Base-by-base conservation (phyloP, 495 filamentous ascomycete species). In the Thozetella sp. region DNA sequence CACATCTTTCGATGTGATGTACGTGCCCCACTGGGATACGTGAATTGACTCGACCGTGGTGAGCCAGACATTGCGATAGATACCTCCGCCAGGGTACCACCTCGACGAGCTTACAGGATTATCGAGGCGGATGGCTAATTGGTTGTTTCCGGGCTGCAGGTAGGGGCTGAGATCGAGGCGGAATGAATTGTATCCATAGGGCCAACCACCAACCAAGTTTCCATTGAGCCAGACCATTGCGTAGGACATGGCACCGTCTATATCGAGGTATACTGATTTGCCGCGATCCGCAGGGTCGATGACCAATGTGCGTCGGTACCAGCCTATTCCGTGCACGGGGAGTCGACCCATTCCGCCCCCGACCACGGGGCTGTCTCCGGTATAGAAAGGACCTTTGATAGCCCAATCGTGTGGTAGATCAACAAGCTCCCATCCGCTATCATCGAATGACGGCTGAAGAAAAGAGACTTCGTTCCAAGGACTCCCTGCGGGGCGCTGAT, bases 331-430 rank as follows among this genome's bases (percentile, higher is more conserved):
- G 22, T 79, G 69, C 6, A 63, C 62, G n/a, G 77, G 79, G 24
- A 91, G 68, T 1, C 88, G 72, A 3, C 85, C 88, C 75, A 82
- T 87, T 12, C 78, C 76, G 11, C 80, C 85, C 46, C 80, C 80
- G 61, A 83, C 80, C 4, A 72, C 72, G 3, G 83, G 63, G 52
- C 65, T 55, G 17, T 54, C 25, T 1, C 64, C 64, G 1, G 69
- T 66, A 27, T 70, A 71, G 46, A 80, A 81, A 1, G 78, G 78
- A 0, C 76, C 78, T 23, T 78, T 76, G 53, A 80, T 72, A 27
- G 78, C 80, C 80, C 77, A 83, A 62, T 83, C 80, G 59, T 83
- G 79, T 22, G 62, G 62, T 13, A 64, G 57, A 25, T 52, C 22
- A 4, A 60, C 57, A 9, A 19, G 23, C 54, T 64, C 62, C 62